Evolutionary conservation across 352 stramenopile species (phyloP), one percentile per base, ranked within the genome.

Genomic region (Ophiocytium majus): DNA sequence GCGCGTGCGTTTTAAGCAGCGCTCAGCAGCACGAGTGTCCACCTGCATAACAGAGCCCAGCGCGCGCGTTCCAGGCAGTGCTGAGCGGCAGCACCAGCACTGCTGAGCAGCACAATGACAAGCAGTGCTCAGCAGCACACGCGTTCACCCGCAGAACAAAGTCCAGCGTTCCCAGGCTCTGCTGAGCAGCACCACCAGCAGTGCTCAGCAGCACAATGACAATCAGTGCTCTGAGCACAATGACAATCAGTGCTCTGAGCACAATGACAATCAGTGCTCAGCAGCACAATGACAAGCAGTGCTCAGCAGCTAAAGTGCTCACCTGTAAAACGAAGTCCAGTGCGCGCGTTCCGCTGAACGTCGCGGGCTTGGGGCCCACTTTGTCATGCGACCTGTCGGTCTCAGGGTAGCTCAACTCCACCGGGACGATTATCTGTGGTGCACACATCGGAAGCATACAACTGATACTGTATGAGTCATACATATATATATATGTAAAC

Each of bases 341-440:
- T 0, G 87, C 87, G 35, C 87, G 63, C 17, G 80, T 57, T 0
- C 87, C 87, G 9, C 86, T 89, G 79, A 90, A 91, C 23, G 88
- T 91, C 0, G 81, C 89, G 0, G 88, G 88, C 76, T 90, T 90
- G n/a, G 87, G 87, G 33, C 87, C 87, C 43, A 90, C 87, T 32
- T 76, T 9, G 31, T 90, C 84, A 63, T 90, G 87, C 32, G 79
- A 82, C 9, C 36, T 32, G 82, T 90, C 87, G 32, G 31, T 50
- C 1, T 71, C 79, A 14, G 87, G 87, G 80, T 90, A 90, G 10
- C 87, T 86, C 17, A 86, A 63, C 63, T 86, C 81, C 31, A 63
- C 63, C 23, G 85, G 85, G 33, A 89, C 82, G 32, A 89, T 35
- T 17, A 89, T 83, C 80, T 83, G 80, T 28, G 63, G 50, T 63